Base-by-base conservation (phyloP, 2,329 filamentous ascomycete genomes). In the Sporothrix variecibatus region DNA sequence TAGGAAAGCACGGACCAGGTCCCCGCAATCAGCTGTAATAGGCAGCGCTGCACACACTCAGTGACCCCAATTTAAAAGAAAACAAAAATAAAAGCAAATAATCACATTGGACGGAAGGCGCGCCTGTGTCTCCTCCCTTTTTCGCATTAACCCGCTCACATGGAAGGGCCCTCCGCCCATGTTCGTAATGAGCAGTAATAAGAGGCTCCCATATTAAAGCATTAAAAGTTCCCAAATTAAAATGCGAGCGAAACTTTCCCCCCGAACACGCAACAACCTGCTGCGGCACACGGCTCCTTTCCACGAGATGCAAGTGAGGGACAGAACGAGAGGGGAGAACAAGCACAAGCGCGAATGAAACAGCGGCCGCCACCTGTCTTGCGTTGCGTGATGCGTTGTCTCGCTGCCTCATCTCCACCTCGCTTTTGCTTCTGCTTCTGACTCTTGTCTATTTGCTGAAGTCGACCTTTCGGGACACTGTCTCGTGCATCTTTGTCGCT, bases 321-420 rank as follows among this genome's bases (percentile, higher is more conserved):
- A n/a, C n/a, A 60, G 46, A 17, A 67, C 49, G 28, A 51, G 72
- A 72, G 69, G 74, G 62, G 69, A 70, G 68, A 69, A 56, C 69
- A 72, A 51, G 46, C 43, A 56, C 46, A 69, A 40, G 67, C 46
- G 51, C 58, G 53, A 73, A 62, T 69, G 71, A 73, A 73, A 71
- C 71, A 72, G 46, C 71, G 31, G 38, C 43, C 4, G 60, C 73
- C 34, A 58, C 58, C 64, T 72, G 68, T 72, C 71, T 60, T 62
- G 49, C 69, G 71, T 64, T 71, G 72, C 73, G 65, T 75, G 58
- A 72, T 72, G 73, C 58, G 72, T 69, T 70, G 64, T 73, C 72
- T 74, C 70, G 56, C 72, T 23, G 65, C 68, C 38, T 53, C 62
- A 67, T 71, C 68, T 64, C 67, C 72, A 26, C 58, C 62, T 49